These are phyloP conservation scores for Nicotiana tomentosiformis DNA, from an alignment of 257 asterid species.

Conservation along the genomic window DNA sequence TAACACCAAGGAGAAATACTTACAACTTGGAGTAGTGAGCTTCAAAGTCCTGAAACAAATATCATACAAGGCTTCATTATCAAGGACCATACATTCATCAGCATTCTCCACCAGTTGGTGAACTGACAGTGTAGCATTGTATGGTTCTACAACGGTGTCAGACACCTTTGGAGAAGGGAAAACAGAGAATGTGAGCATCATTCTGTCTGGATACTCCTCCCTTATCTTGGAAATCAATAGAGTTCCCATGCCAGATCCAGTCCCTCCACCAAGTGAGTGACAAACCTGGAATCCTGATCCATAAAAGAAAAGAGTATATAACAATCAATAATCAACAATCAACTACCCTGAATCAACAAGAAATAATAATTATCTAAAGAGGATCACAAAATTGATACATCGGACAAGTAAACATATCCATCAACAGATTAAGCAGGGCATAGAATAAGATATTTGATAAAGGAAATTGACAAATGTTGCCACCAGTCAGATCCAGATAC, in stretches of 20 bases:
- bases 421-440: neutral
- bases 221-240: slow-evolving; percentile 62
- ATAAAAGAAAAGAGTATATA: neutral
- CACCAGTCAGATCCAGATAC: neutral
- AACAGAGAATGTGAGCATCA: slow-evolving; percentile 74
- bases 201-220: slow-evolving; percentile 63
- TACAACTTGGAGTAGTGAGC: slow-evolving; percentile 65
- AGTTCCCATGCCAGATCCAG: slow-evolving; percentile 70
- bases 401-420: neutral
- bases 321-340: neutral
- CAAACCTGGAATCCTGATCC: slow-evolving; percentile 59
- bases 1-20: slow-evolving; percentile 10
- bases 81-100: slow-evolving; percentile 70
- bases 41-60: slow-evolving; percentile 64
- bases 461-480: neutral
- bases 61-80: slow-evolving; percentile 62
- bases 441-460: neutral
- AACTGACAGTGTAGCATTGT: slow-evolving; percentile 58
- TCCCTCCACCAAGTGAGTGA: slow-evolving; percentile 69
- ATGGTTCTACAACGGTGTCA: slow-evolving; percentile 63
- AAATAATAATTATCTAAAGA: neutral
- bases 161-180: slow-evolving; percentile 74
- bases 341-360: neutral
- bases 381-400: neutral
- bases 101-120: slow-evolving; percentile 68